Conservation (phyloP, 2,329 filamentous ascomycete genomes). For the Paradendryphiella salina region DNA sequence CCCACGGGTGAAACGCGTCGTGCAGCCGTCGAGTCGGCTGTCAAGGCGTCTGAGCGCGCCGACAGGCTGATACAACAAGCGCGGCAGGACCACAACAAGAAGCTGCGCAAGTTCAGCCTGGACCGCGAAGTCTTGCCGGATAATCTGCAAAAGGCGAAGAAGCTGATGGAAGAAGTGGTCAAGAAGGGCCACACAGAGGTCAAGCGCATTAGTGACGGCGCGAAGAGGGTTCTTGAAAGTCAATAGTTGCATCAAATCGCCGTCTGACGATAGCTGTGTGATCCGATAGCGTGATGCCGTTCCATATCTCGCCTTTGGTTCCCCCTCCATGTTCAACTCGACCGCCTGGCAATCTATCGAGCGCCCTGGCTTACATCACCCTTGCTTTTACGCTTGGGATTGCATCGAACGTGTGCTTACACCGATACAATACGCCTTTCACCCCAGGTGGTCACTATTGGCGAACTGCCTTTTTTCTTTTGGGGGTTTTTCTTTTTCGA, state of each 20-base stretch:
- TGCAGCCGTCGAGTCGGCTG: conserved; percentile 45
- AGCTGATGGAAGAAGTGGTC: conserved; percentile 56
- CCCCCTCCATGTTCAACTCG: neutral
- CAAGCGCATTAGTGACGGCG: conserved; percentile 54
- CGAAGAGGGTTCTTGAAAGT: conserved; percentile 53
- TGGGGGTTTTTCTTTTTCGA: neutral
- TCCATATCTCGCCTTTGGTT: neutral
- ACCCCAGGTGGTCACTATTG: neutral
- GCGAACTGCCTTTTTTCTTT: neutral
- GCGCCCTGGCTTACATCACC: conserved; percentile 5
- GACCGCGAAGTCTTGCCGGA: conserved; percentile 52
- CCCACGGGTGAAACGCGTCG: conserved; percentile 61
- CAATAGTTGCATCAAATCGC: conserved; percentile 19
- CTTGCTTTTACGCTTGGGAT: neutral
- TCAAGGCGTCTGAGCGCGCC: conserved; percentile 50
- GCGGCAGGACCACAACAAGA: conserved; percentile 55
- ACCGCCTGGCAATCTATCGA: neutral
- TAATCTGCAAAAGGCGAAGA: conserved; percentile 54
- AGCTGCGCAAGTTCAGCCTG: conserved; percentile 50
- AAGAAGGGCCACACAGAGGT: conserved; percentile 54
- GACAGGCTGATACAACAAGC: conserved; percentile 50
- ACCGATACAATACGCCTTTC: conserved; percentile 1
- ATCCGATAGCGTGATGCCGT: neutral
- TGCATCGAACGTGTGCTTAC: conserved; percentile 5
- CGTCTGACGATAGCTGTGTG: neutral